Conservation (phyloP, 257 asterid species). For the Solanum tacnaense region DNA sequence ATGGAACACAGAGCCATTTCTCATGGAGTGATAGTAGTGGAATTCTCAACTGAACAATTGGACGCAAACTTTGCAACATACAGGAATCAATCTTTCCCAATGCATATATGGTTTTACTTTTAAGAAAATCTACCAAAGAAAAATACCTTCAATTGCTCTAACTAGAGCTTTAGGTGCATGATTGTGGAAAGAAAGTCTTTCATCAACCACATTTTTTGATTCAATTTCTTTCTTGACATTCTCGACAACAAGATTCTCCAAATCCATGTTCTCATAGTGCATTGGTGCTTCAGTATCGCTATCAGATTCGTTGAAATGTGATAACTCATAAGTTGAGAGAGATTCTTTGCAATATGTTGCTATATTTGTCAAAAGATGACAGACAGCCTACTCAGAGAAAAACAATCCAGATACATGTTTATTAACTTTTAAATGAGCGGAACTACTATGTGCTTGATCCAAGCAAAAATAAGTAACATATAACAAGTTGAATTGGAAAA, state of each 20-base stretch:
- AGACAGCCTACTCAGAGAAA: slow-evolving; percentile 54
- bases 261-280: slow-evolving; percentile 67
- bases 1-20: neutral
- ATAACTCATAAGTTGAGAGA: slow-evolving; percentile 43
- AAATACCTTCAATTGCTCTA: slow-evolving; percentile 52
- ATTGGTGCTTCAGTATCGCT: slow-evolving; percentile 33
- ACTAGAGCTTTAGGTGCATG: slow-evolving; percentile 35
- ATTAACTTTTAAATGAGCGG: neutral
- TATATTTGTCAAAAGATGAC: slow-evolving; percentile 73
- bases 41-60: neutral
- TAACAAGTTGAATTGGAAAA: neutral
- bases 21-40: neutral
- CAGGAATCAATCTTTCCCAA: neutral
- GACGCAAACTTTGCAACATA: neutral
- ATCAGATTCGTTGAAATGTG: slow-evolving; percentile 46
- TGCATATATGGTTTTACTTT: neutral
- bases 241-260: slow-evolving; percentile 48
- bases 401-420: neutral
- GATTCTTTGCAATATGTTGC: slow-evolving; percentile 63
- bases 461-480: neutral
- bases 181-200: slow-evolving; percentile 36
- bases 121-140: neutral
- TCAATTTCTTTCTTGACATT: slow-evolving; percentile 49
- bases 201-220: slow-evolving; percentile 31
- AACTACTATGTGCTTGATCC: neutral